Base-by-base conservation (phyloP, 2,329 filamentous ascomycete species). In the Xylaria sp. region DNA sequence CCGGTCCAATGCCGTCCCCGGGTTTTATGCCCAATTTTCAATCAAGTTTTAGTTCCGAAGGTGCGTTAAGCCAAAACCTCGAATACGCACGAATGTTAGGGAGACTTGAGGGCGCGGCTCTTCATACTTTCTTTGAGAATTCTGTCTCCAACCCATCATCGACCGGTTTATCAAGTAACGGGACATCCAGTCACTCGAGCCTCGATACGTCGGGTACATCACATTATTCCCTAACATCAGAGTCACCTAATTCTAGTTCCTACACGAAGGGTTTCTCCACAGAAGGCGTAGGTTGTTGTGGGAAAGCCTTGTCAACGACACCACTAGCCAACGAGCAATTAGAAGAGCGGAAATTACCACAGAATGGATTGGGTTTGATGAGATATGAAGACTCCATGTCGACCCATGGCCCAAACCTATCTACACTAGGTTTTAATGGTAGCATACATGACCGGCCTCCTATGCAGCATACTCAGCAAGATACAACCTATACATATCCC, bases 181-280 rank as follows among this genome's bases (percentile, higher is more conserved):
- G 62, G 29, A 59, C 69, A 22, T 65, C 71, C 4, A 61, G 61
- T n/a, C 62, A 66, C 20, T 72, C 70, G n/a, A 70, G 68, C 27
- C 50, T 72, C n/a, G 67, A 56, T 15, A 63, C 69, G n/a, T 61
- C 69, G 15, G 61, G 61, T n/a, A 67, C 70, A 27, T 58, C 68
- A 4, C 68, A 70, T 55, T 70, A 71, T 27, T 71, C 72, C 9
- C 69, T 71, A 6, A 62, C 50, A 22, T 71, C 72, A 15, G 22
- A 22, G 33, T 61, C 66, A 31, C 17, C 65, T 10, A 71, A 66
- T 51, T 65, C 61, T 25, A 66, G 53, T 15, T 71, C 70, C 15
- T 63, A 64, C 20, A 45, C 65, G 17, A 68, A 72, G 20, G 69
- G 71, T 15, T 38, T 33, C 25, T 39, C 61, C 5, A 60, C 68